Conservation (phyloP, 2,329 filamentous ascomycete species). For the Apiospora arundinis region DNA sequence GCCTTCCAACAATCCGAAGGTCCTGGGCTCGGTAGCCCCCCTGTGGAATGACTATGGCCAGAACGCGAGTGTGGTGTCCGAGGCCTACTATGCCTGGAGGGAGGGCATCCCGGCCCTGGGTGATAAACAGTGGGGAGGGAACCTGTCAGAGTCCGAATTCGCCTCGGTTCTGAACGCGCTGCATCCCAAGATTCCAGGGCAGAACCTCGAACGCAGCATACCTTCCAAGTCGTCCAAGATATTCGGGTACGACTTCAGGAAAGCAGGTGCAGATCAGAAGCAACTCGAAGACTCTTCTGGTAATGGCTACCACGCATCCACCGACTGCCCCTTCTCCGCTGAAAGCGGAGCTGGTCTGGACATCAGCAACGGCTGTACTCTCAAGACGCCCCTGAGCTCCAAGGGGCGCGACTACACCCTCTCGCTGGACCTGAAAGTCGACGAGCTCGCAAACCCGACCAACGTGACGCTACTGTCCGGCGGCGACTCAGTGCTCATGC, state of each 20-base stretch:
- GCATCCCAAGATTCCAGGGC: slow-evolving; percentile 48
- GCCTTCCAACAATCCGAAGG: slow-evolving; percentile 41
- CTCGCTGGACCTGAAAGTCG: slow-evolving; percentile 47
- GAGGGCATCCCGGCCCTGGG: slow-evolving; percentile 57
- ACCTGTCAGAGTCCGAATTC: slow-evolving; percentile 49
- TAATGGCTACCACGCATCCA: slow-evolving; percentile 48
- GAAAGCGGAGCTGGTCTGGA: slow-evolving; percentile 36
- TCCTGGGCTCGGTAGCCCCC: slow-evolving; percentile 56
- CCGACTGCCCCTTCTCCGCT: slow-evolving; percentile 41
- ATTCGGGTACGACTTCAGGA: slow-evolving; percentile 41
- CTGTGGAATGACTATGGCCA: slow-evolving; percentile 63
- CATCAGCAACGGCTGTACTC: slow-evolving; percentile 45
- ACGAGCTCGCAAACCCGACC: slow-evolving; percentile 37
- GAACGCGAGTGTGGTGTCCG: slow-evolving; percentile 56
- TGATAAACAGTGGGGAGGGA: slow-evolving; percentile 60
- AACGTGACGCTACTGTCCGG: slow-evolving; percentile 51
- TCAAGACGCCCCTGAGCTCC: slow-evolving; percentile 54
- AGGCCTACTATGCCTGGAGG: slow-evolving; percentile 58
- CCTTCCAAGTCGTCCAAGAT: slow-evolving; percentile 44
- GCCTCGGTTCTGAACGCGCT: slow-evolving; percentile 45
- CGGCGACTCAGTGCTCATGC: slow-evolving; percentile 49
- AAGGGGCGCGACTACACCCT: slow-evolving; percentile 66
- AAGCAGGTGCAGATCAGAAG: not conserved
- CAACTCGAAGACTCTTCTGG: slow-evolving; percentile 44
- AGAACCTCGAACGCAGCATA: slow-evolving; percentile 55